These are phyloP conservation scores for Salix suchowensis DNA, from an alignment of 345 rosid genomes.

Conservation along the genomic window DNA sequence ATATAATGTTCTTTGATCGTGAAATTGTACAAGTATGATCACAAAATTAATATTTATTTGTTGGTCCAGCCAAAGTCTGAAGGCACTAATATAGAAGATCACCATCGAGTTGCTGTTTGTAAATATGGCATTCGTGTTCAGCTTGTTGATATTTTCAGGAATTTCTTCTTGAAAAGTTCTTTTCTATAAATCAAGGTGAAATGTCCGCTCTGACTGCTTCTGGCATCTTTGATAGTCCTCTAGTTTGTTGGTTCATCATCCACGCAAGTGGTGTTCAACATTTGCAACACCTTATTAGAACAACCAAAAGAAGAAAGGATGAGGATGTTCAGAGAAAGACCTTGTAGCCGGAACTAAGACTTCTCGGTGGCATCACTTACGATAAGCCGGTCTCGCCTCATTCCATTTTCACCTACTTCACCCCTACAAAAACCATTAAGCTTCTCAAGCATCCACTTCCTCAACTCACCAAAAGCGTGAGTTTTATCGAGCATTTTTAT, in stretches of 20 bases:
- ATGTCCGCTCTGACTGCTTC: no score
- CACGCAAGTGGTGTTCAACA: constrained; percentile 33
- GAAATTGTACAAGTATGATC: background rate
- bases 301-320: background rate
- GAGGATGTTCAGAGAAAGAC: constrained; percentile 10
- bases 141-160: constrained; percentile 48
- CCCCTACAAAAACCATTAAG: constrained; percentile 37
- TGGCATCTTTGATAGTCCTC: no score
- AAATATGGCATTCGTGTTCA: constrained; percentile 47
- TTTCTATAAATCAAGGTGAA: no score
- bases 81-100: background rate
- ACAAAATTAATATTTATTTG: no score
- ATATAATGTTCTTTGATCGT: background rate
- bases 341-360: constrained; percentile 55
- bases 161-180: constrained; percentile 32
- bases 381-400: constrained; percentile 63
- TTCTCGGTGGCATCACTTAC: constrained; percentile 54
- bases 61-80: background rate
- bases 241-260: no score
- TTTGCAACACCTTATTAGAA: background rate
- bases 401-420: constrained; percentile 64
- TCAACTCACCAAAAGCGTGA: background rate
- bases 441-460: no score
- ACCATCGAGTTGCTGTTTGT: constrained; percentile 48
- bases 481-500: no score